These are phyloP conservation scores for Mucor circinelloides DNA, from an alignment of 371 early-diverging fungal species.

Conservation along the genomic window DNA sequence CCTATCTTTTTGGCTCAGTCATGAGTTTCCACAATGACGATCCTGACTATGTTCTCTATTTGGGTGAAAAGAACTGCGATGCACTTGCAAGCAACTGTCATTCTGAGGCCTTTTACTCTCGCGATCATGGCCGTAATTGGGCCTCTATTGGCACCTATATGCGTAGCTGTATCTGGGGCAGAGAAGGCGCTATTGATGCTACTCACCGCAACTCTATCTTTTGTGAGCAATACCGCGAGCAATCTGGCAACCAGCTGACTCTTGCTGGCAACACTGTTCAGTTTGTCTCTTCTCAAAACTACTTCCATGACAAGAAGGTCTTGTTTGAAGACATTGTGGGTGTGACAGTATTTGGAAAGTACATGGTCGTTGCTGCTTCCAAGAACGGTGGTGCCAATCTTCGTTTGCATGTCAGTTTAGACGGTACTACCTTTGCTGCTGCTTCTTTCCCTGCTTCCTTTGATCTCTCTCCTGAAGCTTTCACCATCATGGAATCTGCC, in stretches of 20 bases:
- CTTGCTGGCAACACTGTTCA: conserved; percentile 48
- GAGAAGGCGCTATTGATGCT: conserved; percentile 57
- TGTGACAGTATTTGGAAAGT: conserved; percentile 79
- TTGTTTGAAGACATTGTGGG: conserved; percentile 72
- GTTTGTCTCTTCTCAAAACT: conserved; percentile 59
- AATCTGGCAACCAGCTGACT: conserved; percentile 61
- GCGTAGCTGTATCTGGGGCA: conserved; percentile 78
- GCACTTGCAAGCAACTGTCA: conserved; percentile 54
- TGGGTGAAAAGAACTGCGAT: conserved; percentile 65
- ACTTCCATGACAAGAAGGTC: conserved; percentile 52
- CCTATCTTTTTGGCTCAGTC: conserved; percentile 51
- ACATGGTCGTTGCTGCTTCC: conserved; percentile 79
- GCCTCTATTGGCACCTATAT: conserved; percentile 68
- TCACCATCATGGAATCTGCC: conserved; percentile 82
- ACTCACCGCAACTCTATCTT: conserved; percentile 60
- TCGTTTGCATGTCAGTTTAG: conserved; percentile 67
- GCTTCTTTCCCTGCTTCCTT: conserved; percentile 78
- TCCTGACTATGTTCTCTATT: conserved; percentile 75
- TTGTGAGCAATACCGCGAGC: conserved; percentile 69
- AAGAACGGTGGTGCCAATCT: conserved; percentile 53
- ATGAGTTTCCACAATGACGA: conserved; percentile 85
- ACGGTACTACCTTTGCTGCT: conserved; percentile 71
- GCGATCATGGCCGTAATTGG: conserved; percentile 79
- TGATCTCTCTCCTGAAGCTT: conserved; percentile 63
- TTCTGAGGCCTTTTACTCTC: conserved; percentile 73